Percentiles rank a stretch among this genome's conserved stretches.
Conservation (phyloP, 768 basidiomycete genomes). For the Tricholoma terreum region DNA sequence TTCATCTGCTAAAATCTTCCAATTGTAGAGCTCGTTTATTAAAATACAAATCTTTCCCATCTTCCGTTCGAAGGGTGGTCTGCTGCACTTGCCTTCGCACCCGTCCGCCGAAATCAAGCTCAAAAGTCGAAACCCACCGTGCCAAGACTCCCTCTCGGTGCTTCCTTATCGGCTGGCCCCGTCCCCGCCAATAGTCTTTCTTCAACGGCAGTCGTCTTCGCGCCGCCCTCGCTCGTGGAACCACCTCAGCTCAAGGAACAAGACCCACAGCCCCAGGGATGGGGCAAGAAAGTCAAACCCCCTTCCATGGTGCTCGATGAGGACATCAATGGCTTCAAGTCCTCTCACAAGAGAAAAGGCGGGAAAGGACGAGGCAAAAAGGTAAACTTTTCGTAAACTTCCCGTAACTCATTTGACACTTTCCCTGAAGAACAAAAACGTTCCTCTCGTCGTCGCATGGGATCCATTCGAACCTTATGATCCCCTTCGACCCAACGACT, state of each 20-base stretch:
- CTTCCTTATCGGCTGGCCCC: slow-evolving; percentile 44
- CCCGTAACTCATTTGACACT: not conserved
- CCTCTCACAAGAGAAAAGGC: slow-evolving; percentile 52
- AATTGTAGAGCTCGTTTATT: slow-evolving; percentile 55
- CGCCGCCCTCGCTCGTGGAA: slow-evolving; percentile 60
- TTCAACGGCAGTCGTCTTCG: slow-evolving; percentile 66
- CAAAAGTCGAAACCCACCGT: slow-evolving; percentile 57
- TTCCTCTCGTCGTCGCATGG: slow-evolving; percentile 55
- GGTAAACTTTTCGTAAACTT: slow-evolving; percentile 32
- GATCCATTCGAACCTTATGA: slow-evolving; percentile 82
- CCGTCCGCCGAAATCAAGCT: slow-evolving; percentile 59
- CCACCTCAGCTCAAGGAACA: slow-evolving; percentile 25
- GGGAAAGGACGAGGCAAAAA: slow-evolving; percentile 61
- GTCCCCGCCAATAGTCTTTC: slow-evolving; percentile 32
- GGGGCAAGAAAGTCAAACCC: slow-evolving; percentile 89
- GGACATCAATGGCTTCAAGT: slow-evolving; percentile 80
- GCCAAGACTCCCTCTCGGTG: slow-evolving; percentile 59
- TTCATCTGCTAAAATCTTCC: slow-evolving; percentile 47
- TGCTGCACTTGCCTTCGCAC: slow-evolving; percentile 85
- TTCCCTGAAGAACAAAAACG: slow-evolving; percentile 54
- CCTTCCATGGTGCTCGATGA: slow-evolving; percentile 90
- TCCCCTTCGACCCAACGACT: slow-evolving; percentile 81
- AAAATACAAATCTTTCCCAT: slow-evolving; percentile 42
- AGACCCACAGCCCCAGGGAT: slow-evolving; percentile 52
- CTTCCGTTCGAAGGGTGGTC: slow-evolving; percentile 70